Evolutionary conservation across 75 land plant species (phyloP).

Genomic region (Pseudotsuga menziesii): DNA sequence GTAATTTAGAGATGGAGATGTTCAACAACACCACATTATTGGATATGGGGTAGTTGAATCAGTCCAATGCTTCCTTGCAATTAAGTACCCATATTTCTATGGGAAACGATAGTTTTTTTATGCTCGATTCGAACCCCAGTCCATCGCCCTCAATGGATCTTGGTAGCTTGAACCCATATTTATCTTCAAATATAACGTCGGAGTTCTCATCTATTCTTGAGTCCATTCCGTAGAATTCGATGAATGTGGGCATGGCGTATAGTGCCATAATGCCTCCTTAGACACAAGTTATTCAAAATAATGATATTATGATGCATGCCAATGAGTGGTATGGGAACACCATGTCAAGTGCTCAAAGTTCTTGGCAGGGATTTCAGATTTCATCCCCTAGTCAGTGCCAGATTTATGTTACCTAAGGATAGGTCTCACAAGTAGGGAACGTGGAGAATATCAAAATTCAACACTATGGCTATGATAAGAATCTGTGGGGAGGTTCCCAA

Average conservation of each 20-base stretch:
- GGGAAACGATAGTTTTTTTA: constrained; percentile 20
- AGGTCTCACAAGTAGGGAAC: too few species aligned
- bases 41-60: constrained; percentile 29
- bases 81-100: constrained; percentile 22
- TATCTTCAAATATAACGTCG: constrained; percentile 31
- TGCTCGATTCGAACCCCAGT: constrained; percentile 16
- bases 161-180: constrained; percentile 19
- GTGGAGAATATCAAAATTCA: too few species aligned
- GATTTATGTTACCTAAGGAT: too few species aligned
- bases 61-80: constrained; percentile 10
- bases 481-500: too few species aligned
- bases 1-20: background rate
- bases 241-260: constrained; percentile 20
- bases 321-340: too few species aligned
- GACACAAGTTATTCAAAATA: background rate
- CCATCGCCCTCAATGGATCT: constrained; percentile 29
- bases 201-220: constrained; percentile 36
- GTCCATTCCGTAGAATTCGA: constrained; percentile 22
- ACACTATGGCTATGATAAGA: too few species aligned
- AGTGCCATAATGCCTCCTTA: background rate
- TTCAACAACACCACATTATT: constrained; percentile 10
- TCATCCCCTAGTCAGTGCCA: too few species aligned
- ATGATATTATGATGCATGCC: too few species aligned
- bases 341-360: too few species aligned
- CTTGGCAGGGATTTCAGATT: too few species aligned